Evolutionary conservation across 371 early-diverging fungal species (phyloP).

Genomic region (Circinella minor): DNA sequence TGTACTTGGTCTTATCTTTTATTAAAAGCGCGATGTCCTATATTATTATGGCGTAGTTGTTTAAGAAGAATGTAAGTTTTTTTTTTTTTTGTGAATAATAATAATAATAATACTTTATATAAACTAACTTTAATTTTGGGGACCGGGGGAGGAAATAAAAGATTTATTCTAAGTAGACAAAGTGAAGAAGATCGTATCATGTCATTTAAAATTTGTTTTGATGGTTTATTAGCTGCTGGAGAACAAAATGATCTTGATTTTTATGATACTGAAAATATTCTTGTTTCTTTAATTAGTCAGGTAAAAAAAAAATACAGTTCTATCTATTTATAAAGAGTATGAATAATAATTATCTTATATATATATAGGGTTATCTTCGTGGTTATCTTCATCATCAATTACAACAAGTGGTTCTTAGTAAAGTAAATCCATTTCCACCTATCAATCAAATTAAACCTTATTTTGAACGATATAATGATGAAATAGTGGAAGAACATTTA

Average conservation of each 20-base stretch:
- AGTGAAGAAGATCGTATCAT: conserved; percentile 11
- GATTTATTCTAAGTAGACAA: conserved; percentile 5
- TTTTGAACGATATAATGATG: conserved; percentile 25
- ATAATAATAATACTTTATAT: neutral
- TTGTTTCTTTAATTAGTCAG: conserved; percentile 53
- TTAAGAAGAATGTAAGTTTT: conserved; percentile 40
- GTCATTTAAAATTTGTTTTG: conserved; percentile 29
- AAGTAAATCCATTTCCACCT: conserved; percentile 79
- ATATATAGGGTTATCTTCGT: conserved; percentile 80
- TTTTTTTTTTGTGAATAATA: too few relatives aligned
- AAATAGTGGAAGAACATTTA: conserved; percentile 13
- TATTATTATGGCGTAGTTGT: conserved; percentile 47
- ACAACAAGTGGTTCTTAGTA: conserved; percentile 74
- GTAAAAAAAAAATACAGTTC: too few relatives aligned
- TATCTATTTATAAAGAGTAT: too few relatives aligned
- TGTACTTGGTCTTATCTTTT: conserved; percentile 32
- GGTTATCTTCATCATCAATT: conserved; percentile 89
- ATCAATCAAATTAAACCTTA: conserved; percentile 24
- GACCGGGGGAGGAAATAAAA: neutral
- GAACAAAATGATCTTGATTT: conserved; percentile 25
- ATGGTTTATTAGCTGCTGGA: conserved; percentile 29
- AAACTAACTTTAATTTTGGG: too few relatives aligned
- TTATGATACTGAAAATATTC: conserved; percentile 38
- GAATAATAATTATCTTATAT: too few relatives aligned
- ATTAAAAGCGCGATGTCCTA: conserved; percentile 40